phyloP scores from a whole-genome alignment of 1,139 yeast genomes.

The Saccharomyces pastorianus region DNA sequence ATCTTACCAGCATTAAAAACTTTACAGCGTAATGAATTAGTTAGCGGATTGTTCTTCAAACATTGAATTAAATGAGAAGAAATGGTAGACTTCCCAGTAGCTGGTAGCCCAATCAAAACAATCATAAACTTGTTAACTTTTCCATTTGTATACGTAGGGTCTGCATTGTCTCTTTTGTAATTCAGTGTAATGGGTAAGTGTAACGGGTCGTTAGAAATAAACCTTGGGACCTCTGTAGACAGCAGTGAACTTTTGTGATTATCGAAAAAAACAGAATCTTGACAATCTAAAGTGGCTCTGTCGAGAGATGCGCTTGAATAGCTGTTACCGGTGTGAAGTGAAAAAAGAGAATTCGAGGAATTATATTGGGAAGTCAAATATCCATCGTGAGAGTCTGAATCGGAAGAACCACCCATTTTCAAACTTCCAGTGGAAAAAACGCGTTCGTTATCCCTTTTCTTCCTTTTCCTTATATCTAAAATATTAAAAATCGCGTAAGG shows the following conservation, averaged over 20 bases:
- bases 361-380: constrained; percentile 5
- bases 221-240: constrained; percentile 5
- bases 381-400: neutral
- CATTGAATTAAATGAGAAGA: constrained; percentile 43
- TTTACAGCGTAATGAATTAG: constrained; percentile 22
- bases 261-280: constrained; percentile 11
- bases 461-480: neutral
- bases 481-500: neutral
- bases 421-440: neutral
- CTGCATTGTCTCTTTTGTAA: neutral
- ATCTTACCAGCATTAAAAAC: constrained; percentile 52
- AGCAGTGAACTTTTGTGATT: neutral
- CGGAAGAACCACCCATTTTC: neutral
- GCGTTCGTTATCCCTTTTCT: neutral
- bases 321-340: constrained; percentile 4
- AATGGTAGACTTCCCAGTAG: constrained; percentile 62
- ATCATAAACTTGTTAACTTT: constrained; percentile 35
- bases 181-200: neutral
- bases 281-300: constrained; percentile 10
- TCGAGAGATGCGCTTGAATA: constrained; percentile 11
- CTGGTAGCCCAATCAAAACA: constrained; percentile 61
- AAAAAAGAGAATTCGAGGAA: constrained; percentile 25
- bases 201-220: constrained; percentile 4
- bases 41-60: constrained; percentile 29
- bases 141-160: neutral